phyloP scores from a whole-genome alignment of 768 basidiomycete species.

The Agrocybe chaxingu region DNA sequence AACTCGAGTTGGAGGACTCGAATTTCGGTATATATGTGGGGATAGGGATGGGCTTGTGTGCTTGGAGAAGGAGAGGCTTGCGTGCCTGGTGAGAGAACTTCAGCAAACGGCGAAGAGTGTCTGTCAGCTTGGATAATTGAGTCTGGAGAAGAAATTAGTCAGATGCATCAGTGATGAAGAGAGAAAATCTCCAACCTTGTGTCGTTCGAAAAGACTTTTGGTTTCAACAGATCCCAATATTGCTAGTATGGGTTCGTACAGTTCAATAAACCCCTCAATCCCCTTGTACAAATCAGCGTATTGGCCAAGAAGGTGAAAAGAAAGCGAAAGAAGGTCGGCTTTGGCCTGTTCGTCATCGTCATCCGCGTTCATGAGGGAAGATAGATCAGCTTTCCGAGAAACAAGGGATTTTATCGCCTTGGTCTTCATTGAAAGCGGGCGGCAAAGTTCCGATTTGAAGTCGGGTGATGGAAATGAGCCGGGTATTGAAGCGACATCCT shows the following conservation, averaged over 20 bases:
- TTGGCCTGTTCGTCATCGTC: constrained; percentile 61
- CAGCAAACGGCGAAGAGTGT: constrained; percentile 58
- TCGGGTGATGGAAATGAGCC: constrained; percentile 74
- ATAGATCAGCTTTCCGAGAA: constrained; percentile 45
- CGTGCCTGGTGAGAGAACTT: constrained; percentile 73
- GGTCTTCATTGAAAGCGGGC: constrained; percentile 33
- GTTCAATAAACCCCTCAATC: constrained; percentile 80
- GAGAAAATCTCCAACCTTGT: constrained; percentile 46
- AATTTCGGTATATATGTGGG: constrained; percentile 93
- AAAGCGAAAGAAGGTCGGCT: constrained; percentile 61
- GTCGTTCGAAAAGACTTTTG: constrained; percentile 40
- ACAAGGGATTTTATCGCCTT: constrained; percentile 38
- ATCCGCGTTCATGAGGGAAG: constrained; percentile 33
- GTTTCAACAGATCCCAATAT: constrained; percentile 54
- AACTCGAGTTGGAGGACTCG: constrained; percentile 70
- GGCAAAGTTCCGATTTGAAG: constrained; percentile 49
- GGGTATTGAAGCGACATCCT: constrained; percentile 46
- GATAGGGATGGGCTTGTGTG: constrained; percentile 96
- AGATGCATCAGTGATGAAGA: constrained; percentile 1
- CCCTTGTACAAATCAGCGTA: constrained; percentile 78
- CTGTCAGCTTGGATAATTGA: constrained; percentile 39
- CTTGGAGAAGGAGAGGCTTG: constrained; percentile 78
- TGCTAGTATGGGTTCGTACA: constrained; percentile 65
- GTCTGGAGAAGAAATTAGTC: constrained; percentile 35
- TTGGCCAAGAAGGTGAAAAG: constrained; percentile 60